A percentile compares a stretch with the other conserved stretches of the same genome.
phyloP scores from a whole-genome alignment of 1,284 basidiomycete genomes.

The Apiotrichum sp. region DNA sequence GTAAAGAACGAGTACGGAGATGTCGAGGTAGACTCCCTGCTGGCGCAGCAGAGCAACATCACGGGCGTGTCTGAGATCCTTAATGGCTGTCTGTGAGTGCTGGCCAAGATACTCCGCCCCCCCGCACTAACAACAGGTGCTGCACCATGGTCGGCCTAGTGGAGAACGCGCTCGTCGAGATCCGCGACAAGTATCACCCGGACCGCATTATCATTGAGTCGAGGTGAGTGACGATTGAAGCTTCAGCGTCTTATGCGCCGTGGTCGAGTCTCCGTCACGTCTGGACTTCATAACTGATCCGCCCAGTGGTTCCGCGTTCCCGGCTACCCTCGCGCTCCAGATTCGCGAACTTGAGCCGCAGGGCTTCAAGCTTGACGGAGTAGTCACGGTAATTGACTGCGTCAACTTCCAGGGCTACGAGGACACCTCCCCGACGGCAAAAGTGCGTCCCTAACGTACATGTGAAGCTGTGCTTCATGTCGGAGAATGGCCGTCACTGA shows the following conservation, averaged over 20 bases:
- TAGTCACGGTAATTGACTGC: conserved; percentile 81
- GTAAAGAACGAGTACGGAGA: conserved; percentile 57
- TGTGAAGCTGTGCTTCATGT: not conserved
- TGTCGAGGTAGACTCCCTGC: conserved; percentile 68
- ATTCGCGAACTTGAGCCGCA: conserved; percentile 74
- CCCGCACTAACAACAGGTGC: conserved; percentile 54
- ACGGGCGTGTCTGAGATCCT: conserved; percentile 81
- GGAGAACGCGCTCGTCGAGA: conserved; percentile 78
- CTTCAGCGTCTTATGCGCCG: too few species aligned
- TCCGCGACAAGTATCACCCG: conserved; percentile 73
- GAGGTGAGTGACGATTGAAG: conserved; percentile 55
- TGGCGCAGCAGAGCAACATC: conserved; percentile 73
- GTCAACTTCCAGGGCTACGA: conserved; percentile 82
- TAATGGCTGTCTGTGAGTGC: conserved; percentile 78
- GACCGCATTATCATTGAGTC: conserved; percentile 89
- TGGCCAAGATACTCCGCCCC: too few species aligned
- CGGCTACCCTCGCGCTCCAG: conserved; percentile 84
- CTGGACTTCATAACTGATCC: not conserved
- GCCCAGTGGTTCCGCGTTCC: conserved; percentile 60
- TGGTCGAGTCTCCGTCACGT: too few species aligned
- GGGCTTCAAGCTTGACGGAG: conserved; percentile 76
- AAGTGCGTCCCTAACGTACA: conserved; percentile 23
- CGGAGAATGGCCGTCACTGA: not conserved
- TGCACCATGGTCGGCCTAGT: conserved; percentile 87
- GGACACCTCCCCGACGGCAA: conserved; percentile 77